Evolutionary conservation across 805 yeast genomes (phyloP).

Genomic region (Candida railenensis): DNA sequence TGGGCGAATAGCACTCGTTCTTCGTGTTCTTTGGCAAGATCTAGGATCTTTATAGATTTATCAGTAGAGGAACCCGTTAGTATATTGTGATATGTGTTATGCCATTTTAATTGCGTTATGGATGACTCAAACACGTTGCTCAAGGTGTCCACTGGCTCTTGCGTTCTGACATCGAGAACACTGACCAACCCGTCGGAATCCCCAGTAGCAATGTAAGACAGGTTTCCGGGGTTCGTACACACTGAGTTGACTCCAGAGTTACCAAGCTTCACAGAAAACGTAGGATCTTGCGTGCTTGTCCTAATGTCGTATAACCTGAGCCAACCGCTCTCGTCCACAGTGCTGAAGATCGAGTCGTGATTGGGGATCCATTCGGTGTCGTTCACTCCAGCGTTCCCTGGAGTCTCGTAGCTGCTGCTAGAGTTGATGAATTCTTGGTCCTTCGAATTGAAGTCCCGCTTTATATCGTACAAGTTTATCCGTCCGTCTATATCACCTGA

Average conservation of each 20-base stretch:
- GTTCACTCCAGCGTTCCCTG: conserved; percentile 50
- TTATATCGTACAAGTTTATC: conserved; percentile 68
- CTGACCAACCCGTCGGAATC: conserved; percentile 54
- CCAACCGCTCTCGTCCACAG: conserved; percentile 64
- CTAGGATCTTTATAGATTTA: conserved; percentile 62
- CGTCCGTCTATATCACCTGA: conserved; percentile 65
- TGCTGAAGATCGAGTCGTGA: conserved; percentile 60
- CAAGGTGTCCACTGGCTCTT: conserved; percentile 8
- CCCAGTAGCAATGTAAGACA: conserved; percentile 65
- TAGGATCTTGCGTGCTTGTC: conserved; percentile 10
- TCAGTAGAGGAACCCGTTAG: conserved; percentile 69
- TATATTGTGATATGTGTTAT: conserved; percentile 50
- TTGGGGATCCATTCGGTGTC: conserved; percentile 67
- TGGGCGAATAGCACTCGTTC: conserved; percentile 58
- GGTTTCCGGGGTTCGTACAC: conserved; percentile 57
- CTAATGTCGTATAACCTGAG: conserved; percentile 58
- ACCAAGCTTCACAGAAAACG: conserved; percentile 12
- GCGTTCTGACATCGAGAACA: conserved; percentile 64
- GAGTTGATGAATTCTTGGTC: conserved; percentile 2
- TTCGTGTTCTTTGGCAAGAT: conserved; percentile 32
- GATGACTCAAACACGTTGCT: conserved; percentile 48
- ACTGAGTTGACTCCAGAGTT: conserved; percentile 54
- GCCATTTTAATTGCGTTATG: conserved; percentile 73
- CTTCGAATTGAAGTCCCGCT: conserved; percentile 29
- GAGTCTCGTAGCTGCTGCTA: conserved; percentile 9